Conservation (phyloP, 192 early-diverging fungal species). For the Linnemannia zychae region DNA sequence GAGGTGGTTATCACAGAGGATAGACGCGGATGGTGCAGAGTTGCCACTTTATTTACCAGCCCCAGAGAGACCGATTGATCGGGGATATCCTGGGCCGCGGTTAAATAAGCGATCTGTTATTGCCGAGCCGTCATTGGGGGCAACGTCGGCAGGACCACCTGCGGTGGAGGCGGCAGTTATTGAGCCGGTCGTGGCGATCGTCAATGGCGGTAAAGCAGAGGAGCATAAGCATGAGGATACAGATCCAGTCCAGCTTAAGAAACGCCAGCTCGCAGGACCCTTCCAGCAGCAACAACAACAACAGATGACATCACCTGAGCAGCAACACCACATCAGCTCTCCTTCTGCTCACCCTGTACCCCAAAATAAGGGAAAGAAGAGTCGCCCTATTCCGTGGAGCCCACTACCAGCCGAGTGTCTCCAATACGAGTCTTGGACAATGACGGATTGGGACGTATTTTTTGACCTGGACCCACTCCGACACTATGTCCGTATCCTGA, state of each 20-base stretch:
- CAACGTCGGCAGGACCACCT: neutral
- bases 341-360: neutral
- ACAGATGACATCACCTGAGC: neutral
- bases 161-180: too few relatives aligned
- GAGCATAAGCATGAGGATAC: neutral
- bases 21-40: conserved; percentile 11
- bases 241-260: neutral
- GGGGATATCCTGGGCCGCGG: neutral
- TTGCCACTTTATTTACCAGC: conserved; percentile 28
- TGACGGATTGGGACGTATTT: conserved; percentile 68
- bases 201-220: neutral
- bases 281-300: conserved; percentile 16
- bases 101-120: conserved; percentile 15
- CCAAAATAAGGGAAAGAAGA: neutral
- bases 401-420: conserved; percentile 66
- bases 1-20: neutral
- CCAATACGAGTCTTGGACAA: conserved; percentile 66
- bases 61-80: neutral
- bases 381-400: conserved; percentile 14
- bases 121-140: neutral
- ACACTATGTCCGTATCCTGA: conserved; percentile 56
- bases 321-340: neutral
- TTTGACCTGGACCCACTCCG: conserved; percentile 60
- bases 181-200: neutral
- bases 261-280: conserved; percentile 5